phyloP scores from a whole-genome alignment of 768 basidiomycete genomes.

The Rhizopogon vinicolor region DNA sequence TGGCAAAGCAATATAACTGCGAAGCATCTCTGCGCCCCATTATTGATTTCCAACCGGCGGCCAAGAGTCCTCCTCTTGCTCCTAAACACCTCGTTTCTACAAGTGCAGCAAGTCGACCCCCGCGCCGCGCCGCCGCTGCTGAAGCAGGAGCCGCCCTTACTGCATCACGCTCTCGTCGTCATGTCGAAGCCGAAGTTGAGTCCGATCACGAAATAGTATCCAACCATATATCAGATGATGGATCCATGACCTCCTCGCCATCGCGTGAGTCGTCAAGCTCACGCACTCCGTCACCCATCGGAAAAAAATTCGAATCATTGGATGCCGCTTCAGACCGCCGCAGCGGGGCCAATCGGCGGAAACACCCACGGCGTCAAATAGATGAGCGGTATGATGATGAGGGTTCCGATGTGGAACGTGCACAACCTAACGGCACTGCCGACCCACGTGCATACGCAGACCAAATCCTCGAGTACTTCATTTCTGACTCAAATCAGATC shows the following conservation, averaged over 20 bases:
- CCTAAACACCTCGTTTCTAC: slow-evolving; percentile 89
- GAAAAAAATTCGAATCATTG: slow-evolving; percentile 33
- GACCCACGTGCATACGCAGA: slow-evolving; percentile 83
- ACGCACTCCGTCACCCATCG: slow-evolving; percentile 89
- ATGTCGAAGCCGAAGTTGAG: slow-evolving; percentile 45
- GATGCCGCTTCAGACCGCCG: slow-evolving; percentile 17
- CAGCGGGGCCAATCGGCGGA: slow-evolving; percentile 37
- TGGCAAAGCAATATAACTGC: slow-evolving; percentile 93
- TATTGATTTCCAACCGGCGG: slow-evolving; percentile 87
- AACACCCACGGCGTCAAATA: slow-evolving; percentile 41
- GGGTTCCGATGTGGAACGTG: slow-evolving; percentile 37
- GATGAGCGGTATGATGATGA: slow-evolving; percentile 43
- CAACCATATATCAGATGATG: slow-evolving; percentile 77
- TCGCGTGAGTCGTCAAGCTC: slow-evolving; percentile 84
- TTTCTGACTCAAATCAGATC: slow-evolving; percentile 92
- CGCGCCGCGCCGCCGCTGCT: slow-evolving; percentile 20
- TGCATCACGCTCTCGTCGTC: slow-evolving; percentile 57
- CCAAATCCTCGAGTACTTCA: slow-evolving; percentile 97
- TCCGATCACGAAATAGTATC: slow-evolving; percentile 63
- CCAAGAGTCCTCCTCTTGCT: slow-evolving; percentile 89
- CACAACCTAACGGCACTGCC: slow-evolving; percentile 38
- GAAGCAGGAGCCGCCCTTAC: slow-evolving; percentile 21
- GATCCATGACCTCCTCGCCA: slow-evolving; percentile 86
- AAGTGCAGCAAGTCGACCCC: slow-evolving; percentile 38
- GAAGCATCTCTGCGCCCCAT: slow-evolving; percentile 84